phyloP scores from a whole-genome alignment of 208 protist genomes.

The Acanthamoeba triangularis region DNA sequence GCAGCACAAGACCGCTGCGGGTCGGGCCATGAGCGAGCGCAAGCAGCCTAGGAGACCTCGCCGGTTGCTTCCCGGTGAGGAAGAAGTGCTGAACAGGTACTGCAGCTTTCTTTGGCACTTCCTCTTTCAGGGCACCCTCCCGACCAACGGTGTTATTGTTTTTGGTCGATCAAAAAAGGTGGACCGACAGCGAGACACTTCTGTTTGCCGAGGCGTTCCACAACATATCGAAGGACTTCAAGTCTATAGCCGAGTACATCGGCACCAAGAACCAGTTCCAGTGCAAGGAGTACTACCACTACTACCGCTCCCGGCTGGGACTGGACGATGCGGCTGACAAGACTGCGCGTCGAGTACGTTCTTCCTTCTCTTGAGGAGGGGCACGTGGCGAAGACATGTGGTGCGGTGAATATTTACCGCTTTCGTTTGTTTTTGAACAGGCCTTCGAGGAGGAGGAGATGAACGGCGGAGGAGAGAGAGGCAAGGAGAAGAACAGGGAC shows the following conservation, averaged over 20 bases:
- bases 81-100: slow-evolving; percentile 73
- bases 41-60: slow-evolving; percentile 20
- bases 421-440: not conserved
- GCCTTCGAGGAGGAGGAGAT: slow-evolving; percentile 58
- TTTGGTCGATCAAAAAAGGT: not conserved
- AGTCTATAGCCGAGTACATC: slow-evolving; percentile 75
- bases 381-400: too few species aligned
- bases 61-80: slow-evolving; percentile 56
- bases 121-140: not conserved
- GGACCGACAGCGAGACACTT: slow-evolving; percentile 72
- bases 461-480: slow-evolving; percentile 1
- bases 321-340: slow-evolving; percentile 59
- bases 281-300: slow-evolving; percentile 78
- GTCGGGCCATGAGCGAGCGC: not conserved
- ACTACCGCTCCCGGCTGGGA: slow-evolving; percentile 69
- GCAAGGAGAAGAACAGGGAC: slow-evolving; percentile 59
- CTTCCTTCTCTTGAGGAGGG: not conserved
- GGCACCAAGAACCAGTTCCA: slow-evolving; percentile 79
- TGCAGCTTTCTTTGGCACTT: not conserved
- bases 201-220: slow-evolving; percentile 73
- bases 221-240: slow-evolving; percentile 76
- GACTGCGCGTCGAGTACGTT: not conserved
- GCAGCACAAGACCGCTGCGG: not conserved
- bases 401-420: too few species aligned
- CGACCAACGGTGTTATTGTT: not conserved